Evolutionary conservation across 2,329 filamentous ascomycete genomes (phyloP), one percentile per base, ranked within the genome.

Genomic region (Torrubiellomyces zombiae): DNA sequence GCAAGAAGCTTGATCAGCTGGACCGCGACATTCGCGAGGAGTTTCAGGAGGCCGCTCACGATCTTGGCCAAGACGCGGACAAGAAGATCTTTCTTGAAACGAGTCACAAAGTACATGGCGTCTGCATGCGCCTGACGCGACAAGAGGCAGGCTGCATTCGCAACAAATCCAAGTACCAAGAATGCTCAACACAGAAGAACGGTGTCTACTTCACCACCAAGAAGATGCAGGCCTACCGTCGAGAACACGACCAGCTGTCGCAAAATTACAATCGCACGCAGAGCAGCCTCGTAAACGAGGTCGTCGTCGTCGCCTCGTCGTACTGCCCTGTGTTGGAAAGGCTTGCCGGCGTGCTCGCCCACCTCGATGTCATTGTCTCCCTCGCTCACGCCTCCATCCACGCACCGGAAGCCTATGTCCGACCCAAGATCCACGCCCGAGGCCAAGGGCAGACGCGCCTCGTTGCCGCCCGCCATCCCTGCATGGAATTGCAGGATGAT

Each of bases 401-500:
- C 45, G 89, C 91, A 0, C 89, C 89, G 2, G 82, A 77, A 1
- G 75, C 82, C 5, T 98, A 98, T 46, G 77, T 91, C 6, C 72
- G 86, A 14, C 89, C 89, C 4, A 91, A 69, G 45, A 85, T 98
- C 44, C 83, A 98, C 45, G 63, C 74, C 8, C 79, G 89, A 16
- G 89, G 86, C 15, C 72, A 79, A 23, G 89, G 86, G 4, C 76
- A 83, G 40, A 98, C 89, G 0, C 58, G 91, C 13, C 65, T 98
- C n/a, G 79, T 75, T 35, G 91, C 93, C 54, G 82, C 89, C 3
- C 77, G 91, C 8, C 89, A 98, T 45, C 91, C 91, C 0, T 98
- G 89, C 46, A 80, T 98, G 70, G 89, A 98, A 49, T 85, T 94
- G 69, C 89, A 98, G 52, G 91, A 98, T 41, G 89, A 98, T 42